These are phyloP conservation scores for Pachyrhizus erosus DNA, from an alignment of 306 rosid species.

Conservation along the genomic window DNA sequence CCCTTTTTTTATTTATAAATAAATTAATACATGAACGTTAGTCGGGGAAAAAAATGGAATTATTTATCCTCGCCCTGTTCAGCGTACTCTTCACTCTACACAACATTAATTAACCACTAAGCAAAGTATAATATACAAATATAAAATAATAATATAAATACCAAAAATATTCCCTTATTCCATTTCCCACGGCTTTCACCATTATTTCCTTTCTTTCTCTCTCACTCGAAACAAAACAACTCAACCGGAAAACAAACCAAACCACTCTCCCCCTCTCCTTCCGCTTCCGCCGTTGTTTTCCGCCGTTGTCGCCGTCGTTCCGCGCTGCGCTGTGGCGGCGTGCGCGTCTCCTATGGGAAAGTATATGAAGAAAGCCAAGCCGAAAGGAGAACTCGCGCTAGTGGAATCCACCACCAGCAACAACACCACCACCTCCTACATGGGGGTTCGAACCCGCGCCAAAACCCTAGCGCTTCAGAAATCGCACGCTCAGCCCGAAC, in stretches of 20 bases:
- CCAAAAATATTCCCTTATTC: constrained; percentile 16
- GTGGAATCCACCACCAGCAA: constrained; percentile 64
- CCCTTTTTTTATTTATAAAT: not conserved
- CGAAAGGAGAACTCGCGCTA: constrained; percentile 62
- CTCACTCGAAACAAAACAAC: constrained; percentile 33
- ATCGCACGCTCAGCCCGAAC: constrained; percentile 36
- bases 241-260: constrained; percentile 14
- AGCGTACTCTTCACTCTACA: not conserved
- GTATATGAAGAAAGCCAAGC: constrained; percentile 85
- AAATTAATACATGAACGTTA: not conserved
- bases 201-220: not conserved
- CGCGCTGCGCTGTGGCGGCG: not conserved
- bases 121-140: not conserved
- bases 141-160: constrained; percentile 27
- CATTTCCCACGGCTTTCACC: not conserved
- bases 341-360: constrained; percentile 63
- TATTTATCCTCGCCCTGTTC: not conserved
- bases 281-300: constrained; percentile 6
- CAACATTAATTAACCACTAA: constrained; percentile 3
- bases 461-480: constrained; percentile 88
- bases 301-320: not conserved
- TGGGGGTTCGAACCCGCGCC: constrained; percentile 93
- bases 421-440: constrained; percentile 41
- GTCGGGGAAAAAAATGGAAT: not conserved
- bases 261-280: not conserved